These are phyloP conservation scores for Effrenium voratum DNA, from an alignment of 73 alveolate genomes.

Conservation along the genomic window DNA sequence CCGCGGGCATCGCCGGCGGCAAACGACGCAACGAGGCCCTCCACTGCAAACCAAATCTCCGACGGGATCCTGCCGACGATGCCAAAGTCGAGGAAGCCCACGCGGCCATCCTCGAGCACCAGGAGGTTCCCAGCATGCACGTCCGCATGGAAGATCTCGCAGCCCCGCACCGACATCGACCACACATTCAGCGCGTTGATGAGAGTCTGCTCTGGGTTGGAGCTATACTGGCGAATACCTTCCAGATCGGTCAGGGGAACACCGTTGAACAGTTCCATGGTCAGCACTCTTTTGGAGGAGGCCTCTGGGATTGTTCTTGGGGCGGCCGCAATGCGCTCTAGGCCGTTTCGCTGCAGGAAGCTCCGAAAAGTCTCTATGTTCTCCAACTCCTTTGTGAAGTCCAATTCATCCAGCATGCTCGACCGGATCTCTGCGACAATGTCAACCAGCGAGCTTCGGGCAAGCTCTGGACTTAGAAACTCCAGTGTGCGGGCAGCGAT, in stretches of 20 bases:
- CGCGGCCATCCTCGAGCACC: conserved; percentile 86
- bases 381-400: conserved; percentile 46
- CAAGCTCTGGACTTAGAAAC: background rate
- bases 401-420: conserved; percentile 80
- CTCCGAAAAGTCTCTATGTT: background rate
- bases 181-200: conserved; percentile 90
- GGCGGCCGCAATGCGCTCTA: conserved; percentile 10
- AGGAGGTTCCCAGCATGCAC: conserved; percentile 78
- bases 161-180: conserved; percentile 72
- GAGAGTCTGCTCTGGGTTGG: conserved; percentile 76
- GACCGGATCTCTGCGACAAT: conserved; percentile 66
- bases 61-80: conserved; percentile 66
- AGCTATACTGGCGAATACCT: conserved; percentile 64
- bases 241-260: conserved; percentile 86
- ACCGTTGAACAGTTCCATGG: conserved; percentile 76
- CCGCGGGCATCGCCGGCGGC: conserved; percentile 71
- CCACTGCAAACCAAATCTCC: conserved; percentile 73
- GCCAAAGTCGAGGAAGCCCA: conserved; percentile 93
- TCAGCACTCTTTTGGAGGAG: conserved; percentile 49
- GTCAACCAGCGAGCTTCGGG: conserved; percentile 23
- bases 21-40: conserved; percentile 50
- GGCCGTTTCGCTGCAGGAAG: conserved; percentile 60
- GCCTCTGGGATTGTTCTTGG: conserved; percentile 73
- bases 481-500: conserved; percentile 69
- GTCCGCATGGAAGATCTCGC: conserved; percentile 90